Conservation (phyloP, 139 green algal genomes). For the Tetradesmus obliquus region DNA sequence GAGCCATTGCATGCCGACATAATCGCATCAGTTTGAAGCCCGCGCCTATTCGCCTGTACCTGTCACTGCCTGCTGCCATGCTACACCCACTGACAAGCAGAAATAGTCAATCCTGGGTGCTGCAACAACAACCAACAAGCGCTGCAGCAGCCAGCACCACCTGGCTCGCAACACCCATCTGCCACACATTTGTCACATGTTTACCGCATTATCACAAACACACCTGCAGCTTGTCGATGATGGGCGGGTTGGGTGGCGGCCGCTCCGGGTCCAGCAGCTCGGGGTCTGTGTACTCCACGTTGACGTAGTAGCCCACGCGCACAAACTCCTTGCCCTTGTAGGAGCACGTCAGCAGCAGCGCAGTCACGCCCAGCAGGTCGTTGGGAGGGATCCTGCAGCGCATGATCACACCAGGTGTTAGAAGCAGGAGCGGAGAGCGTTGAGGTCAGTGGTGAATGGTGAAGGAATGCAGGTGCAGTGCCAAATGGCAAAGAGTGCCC, state of each 20-base stretch:
- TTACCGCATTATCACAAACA: no score
- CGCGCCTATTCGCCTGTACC: no score
- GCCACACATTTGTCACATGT: no score
- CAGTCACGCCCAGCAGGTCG: slow-evolving; percentile 93
- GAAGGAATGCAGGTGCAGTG: not conserved
- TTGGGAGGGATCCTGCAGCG: slow-evolving; percentile 72
- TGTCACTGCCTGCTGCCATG: no score
- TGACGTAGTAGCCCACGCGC: slow-evolving; percentile 96
- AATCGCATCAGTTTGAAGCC: no score
- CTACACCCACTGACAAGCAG: no score
- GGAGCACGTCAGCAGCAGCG: slow-evolving; percentile 96
- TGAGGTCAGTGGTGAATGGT: no score
- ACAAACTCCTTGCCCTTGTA: slow-evolving; percentile 93
- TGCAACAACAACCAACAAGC: no score
- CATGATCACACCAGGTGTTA: not conserved
- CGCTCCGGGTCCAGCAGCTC: slow-evolving; percentile 79
- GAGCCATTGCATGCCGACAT: no score
- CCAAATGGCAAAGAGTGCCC: not conserved
- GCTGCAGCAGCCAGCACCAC: no score
- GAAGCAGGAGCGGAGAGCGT: not conserved
- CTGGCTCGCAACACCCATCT: no score
- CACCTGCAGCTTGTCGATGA: slow-evolving; percentile 79
- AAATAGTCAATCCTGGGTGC: no score
- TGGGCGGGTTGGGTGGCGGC: slow-evolving; percentile 73
- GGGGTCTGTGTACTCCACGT: slow-evolving; percentile 95